Evolutionary conservation across 768 basidiomycete genomes (phyloP).

Genomic region (Cystobasidium tubakii): DNA sequence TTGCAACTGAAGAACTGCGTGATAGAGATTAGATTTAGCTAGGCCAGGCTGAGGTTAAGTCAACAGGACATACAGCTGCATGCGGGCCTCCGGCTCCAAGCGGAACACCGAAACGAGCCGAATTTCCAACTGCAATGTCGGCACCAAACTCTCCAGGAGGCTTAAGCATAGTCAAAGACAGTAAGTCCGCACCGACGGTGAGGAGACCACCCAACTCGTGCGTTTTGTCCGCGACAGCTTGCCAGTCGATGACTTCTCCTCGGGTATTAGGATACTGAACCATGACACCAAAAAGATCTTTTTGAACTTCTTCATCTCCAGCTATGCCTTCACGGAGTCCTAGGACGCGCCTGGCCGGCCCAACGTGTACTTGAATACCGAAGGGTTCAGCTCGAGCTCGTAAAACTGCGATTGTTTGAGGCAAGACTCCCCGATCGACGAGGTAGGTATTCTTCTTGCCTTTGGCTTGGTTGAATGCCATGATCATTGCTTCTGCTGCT

Average conservation of each 20-base stretch:
- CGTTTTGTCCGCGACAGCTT: slow-evolving; percentile 59
- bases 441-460: slow-evolving; percentile 76
- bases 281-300: slow-evolving; percentile 73
- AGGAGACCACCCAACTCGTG: slow-evolving; percentile 75
- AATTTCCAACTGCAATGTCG: slow-evolving; percentile 89
- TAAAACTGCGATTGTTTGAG: slow-evolving; percentile 85
- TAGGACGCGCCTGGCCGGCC: slow-evolving; percentile 54
- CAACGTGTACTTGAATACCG: slow-evolving; percentile 69
- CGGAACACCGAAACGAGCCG: slow-evolving; percentile 93
- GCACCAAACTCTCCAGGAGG: slow-evolving; percentile 99
- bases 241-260: slow-evolving; percentile 72
- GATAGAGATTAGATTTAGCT: not conserved
- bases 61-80: slow-evolving; percentile 55
- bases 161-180: slow-evolving; percentile 84
- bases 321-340: slow-evolving; percentile 42
- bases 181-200: slow-evolving; percentile 80
- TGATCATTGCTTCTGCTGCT: slow-evolving; percentile 93
- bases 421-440: slow-evolving; percentile 72
- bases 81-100: slow-evolving; percentile 97
- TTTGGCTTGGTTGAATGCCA: slow-evolving; percentile 64
- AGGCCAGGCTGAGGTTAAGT: not conserved
- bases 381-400: slow-evolving; percentile 87
- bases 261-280: slow-evolving; percentile 92
- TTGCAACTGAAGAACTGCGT: slow-evolving; percentile 78
- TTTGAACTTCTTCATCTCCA: slow-evolving; percentile 53